A percentile compares a stretch with the other conserved stretches of the same genome.
Evolutionary conservation across 257 asterid species (phyloP).

Genomic region (Ilex asprella): DNA sequence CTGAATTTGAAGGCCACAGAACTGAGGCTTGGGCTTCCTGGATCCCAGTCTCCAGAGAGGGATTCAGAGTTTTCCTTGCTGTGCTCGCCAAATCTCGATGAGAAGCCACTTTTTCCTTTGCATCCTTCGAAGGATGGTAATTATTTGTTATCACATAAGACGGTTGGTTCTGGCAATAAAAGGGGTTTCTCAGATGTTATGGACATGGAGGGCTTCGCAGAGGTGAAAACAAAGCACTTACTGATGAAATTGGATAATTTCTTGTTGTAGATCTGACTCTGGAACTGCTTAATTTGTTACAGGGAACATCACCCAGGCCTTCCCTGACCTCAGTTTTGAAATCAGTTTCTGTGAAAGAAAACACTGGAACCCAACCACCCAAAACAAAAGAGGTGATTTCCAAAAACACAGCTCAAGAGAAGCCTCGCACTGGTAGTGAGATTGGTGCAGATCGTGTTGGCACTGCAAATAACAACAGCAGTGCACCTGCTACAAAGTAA

Average conservation of each 20-base stretch:
- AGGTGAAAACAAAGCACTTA: conserved; percentile 22
- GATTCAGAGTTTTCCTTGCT: conserved; percentile 24
- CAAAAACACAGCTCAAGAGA: conserved; percentile 26
- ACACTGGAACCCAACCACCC: conserved; percentile 23
- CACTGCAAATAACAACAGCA: conserved; percentile 15
- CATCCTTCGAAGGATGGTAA: conserved; percentile 37
- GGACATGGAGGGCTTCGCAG: conserved; percentile 52
- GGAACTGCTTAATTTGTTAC: conserved; percentile 11
- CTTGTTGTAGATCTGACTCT: conserved; percentile 8
- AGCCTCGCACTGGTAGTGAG: conserved; percentile 21
- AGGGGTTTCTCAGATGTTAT: conserved; percentile 69
- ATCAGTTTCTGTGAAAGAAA: conserved; percentile 25
- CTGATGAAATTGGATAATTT: not conserved
- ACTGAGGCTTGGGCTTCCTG: conserved; percentile 66
- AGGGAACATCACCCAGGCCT: conserved; percentile 27
- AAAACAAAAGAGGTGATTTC: conserved; percentile 25
- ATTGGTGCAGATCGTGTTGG: conserved; percentile 13
- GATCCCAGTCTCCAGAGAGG: conserved; percentile 51
- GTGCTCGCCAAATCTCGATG: conserved; percentile 35
- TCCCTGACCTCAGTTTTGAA: conserved; percentile 12
- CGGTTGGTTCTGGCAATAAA: conserved; percentile 52
- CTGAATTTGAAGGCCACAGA: conserved; percentile 64
- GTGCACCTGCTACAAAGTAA: conserved; percentile 60
- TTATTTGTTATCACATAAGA: conserved; percentile 22
- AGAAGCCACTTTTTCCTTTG: conserved; percentile 57